Conservation (phyloP, 2,329 filamentous ascomycete genomes). For the Allantophomopsis cytisporea region DNA sequence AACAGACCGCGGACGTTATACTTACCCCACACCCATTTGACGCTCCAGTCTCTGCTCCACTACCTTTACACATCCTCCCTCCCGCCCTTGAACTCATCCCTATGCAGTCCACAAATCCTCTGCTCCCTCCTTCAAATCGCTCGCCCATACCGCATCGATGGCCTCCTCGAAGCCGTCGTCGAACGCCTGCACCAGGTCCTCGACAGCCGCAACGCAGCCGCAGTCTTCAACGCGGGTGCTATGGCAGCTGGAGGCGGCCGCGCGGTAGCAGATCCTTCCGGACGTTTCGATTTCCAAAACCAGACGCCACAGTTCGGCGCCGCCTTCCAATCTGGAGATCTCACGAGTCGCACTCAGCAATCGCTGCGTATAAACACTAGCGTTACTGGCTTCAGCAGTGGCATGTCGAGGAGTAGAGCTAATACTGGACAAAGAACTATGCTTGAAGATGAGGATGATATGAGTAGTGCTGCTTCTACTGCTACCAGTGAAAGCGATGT, state of each 20-base stretch:
- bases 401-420: neutral
- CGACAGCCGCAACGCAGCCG: slow-evolving; percentile 87
- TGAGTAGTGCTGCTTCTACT: slow-evolving; percentile 11
- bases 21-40: slow-evolving; percentile 82
- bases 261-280: neutral
- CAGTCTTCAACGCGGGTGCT: slow-evolving; percentile 94
- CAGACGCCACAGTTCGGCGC: slow-evolving; percentile 5
- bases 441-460: slow-evolving; percentile 17
- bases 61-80: slow-evolving; percentile 89
- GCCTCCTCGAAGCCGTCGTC: slow-evolving; percentile 81
- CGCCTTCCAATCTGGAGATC: slow-evolving; percentile 8
- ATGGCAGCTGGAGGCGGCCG: slow-evolving; percentile 94
- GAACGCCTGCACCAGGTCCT: slow-evolving; percentile 80
- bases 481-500: slow-evolving; percentile 17
- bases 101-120: slow-evolving; percentile 89
- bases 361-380: slow-evolving; percentile 35
- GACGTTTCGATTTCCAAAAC: slow-evolving; percentile 4
- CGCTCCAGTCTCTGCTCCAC: slow-evolving; percentile 79
- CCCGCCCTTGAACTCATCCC: slow-evolving; percentile 57
- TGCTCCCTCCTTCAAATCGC: slow-evolving; percentile 91
- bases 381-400: slow-evolving; percentile 20
- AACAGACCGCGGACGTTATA: slow-evolving; percentile 78
- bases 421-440: slow-evolving; percentile 13
- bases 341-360: slow-evolving; percentile 10
- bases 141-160: slow-evolving; percentile 85